These are phyloP conservation scores for Epichloe baconii DNA, from an alignment of 2,329 filamentous ascomycete genomes.

Conservation along the genomic window DNA sequence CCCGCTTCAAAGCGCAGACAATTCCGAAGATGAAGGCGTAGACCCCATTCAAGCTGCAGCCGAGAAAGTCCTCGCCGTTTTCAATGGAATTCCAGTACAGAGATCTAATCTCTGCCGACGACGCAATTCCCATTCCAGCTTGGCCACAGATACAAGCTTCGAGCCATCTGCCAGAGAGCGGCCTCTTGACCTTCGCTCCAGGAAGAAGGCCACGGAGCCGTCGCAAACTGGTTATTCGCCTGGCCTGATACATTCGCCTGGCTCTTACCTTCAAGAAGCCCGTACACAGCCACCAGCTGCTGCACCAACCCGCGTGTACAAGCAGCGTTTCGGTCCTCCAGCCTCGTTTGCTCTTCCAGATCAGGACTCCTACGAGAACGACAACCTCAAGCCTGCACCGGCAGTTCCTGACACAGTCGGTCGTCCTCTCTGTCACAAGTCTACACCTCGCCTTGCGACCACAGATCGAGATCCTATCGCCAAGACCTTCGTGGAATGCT, in stretches of 20 bases:
- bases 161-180: conserved; percentile 27
- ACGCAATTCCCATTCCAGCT: conserved; percentile 7
- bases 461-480: conserved; percentile 31
- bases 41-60: conserved; percentile 9
- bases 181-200: conserved; percentile 16
- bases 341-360: conserved; percentile 7
- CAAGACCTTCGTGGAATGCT: conserved; percentile 55
- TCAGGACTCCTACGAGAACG: neutral
- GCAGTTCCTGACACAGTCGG: neutral
- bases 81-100: conserved; percentile 9
- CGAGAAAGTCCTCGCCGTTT: conserved; percentile 9
- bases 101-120: conserved; percentile 6
- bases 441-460: conserved; percentile 4
- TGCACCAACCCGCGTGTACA: conserved; percentile 4
- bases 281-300: conserved; percentile 8
- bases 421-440: conserved; percentile 5
- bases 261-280: conserved; percentile 12
- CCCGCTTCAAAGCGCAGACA: neutral
- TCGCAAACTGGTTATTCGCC: neutral
- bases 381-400: neutral
- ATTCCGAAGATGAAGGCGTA: conserved; percentile 5
- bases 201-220: conserved; percentile 7
- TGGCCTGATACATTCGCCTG: conserved; percentile 7
- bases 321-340: conserved; percentile 11
- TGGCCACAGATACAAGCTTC: conserved; percentile 12